A percentile compares a stretch with the other conserved stretches of the same genome.
Conservation (phyloP, 768 basidiomycete genomes). For the Suillus plorans region DNA sequence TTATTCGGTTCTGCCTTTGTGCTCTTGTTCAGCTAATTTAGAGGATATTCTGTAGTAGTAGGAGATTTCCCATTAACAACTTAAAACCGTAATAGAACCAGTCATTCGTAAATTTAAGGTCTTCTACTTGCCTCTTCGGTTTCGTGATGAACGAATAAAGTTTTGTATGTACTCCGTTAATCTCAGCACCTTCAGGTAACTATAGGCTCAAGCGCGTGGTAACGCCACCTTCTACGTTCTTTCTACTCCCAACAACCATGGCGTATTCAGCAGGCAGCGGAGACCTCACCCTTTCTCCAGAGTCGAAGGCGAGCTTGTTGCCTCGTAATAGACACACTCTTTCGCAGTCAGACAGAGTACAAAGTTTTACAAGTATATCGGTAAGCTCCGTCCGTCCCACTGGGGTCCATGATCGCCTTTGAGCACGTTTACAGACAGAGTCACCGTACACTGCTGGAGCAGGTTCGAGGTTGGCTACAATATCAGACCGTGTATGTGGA, state of each 20-base stretch:
- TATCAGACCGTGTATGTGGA: constrained; percentile 45
- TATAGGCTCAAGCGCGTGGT: not conserved
- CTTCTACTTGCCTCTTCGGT: not conserved
- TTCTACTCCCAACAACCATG: constrained; percentile 16
- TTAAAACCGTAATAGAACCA: not conserved
- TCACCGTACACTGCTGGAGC: constrained; percentile 43
- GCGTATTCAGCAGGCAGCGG: constrained; percentile 4
- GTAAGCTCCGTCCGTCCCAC: constrained; percentile 9
- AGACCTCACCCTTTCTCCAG: constrained; percentile 2
- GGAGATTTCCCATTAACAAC: not conserved
- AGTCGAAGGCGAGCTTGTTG: constrained; percentile 16
- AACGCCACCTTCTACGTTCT: not conserved
- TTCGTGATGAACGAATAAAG: not conserved
- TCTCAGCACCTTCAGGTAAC: not conserved
- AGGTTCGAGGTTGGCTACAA: constrained; percentile 33
- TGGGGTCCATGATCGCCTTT: not conserved
- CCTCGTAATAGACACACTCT: constrained; percentile 11
- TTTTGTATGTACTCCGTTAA: not conserved
- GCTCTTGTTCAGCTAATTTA: not conserved
- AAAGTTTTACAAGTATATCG: constrained; percentile 26
- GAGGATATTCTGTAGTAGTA: not conserved
- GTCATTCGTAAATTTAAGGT: not conserved
- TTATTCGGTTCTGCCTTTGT: not conserved
- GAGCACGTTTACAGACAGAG: constrained; percentile 19
- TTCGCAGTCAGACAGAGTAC: constrained; percentile 21